A percentile compares a stretch with the other conserved stretches of the same genome.
phyloP scores from a whole-genome alignment of 345 rosid species.

The Brassica juncea region DNA sequence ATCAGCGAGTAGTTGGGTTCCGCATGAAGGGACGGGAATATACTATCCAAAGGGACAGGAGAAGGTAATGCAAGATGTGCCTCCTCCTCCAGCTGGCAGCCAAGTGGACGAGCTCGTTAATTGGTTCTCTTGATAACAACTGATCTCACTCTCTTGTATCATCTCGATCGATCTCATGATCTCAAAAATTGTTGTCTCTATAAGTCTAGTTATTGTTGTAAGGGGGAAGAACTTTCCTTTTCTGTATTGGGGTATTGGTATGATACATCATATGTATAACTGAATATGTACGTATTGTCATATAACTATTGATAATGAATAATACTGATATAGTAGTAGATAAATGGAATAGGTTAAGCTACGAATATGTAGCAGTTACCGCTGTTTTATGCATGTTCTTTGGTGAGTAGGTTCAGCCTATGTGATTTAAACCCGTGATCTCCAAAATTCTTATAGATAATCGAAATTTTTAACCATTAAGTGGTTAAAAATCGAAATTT shows the following conservation, averaged over 20 bases:
- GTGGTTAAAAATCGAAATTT: too few species aligned
- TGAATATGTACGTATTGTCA: conserved; percentile 3
- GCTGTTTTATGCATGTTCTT: not conserved
- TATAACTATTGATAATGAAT: not conserved
- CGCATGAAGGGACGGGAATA: conserved; percentile 43
- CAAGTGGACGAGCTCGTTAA: conserved; percentile 39
- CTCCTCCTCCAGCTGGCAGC: conserved; percentile 44
- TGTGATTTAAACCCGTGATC: too few species aligned
- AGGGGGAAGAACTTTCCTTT: not conserved
- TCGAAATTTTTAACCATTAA: too few species aligned
- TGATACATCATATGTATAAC: conserved; percentile 13
- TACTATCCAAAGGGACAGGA: conserved; percentile 52
- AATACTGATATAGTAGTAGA: not conserved
- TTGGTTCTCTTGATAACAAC: conserved; percentile 32
- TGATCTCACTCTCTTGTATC: not conserved
- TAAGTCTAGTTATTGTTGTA: not conserved
- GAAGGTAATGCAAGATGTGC: conserved; percentile 41
- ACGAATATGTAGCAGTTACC: not conserved
- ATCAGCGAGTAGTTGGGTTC: conserved; percentile 40
- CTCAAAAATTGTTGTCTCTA: not conserved
- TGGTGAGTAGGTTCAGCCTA: too few species aligned
- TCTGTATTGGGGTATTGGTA: not conserved
- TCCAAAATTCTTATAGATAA: too few species aligned
- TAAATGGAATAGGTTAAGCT: not conserved
- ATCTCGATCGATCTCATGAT: conserved; percentile 1